Evolutionary conservation across 306 rosid genomes (phyloP).

Genomic region (Acacia acuminata): DNA sequence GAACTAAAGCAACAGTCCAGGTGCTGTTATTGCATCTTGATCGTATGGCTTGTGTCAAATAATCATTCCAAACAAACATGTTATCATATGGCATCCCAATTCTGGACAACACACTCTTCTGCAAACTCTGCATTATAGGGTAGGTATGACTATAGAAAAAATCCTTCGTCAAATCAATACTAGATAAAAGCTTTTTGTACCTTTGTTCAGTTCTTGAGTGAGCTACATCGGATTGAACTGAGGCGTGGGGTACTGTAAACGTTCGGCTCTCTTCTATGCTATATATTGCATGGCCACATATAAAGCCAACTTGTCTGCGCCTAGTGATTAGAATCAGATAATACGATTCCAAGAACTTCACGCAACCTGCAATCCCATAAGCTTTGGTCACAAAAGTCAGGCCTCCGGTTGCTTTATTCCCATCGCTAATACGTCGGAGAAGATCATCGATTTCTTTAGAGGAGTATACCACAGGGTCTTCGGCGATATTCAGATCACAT

Average conservation of each 20-base stretch:
- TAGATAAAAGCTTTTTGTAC: constrained; percentile 88
- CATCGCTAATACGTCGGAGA: constrained; percentile 73
- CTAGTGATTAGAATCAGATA: constrained; percentile 85
- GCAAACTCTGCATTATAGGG: constrained; percentile 96
- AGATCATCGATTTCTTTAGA: constrained; percentile 76
- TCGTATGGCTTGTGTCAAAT: constrained; percentile 81
- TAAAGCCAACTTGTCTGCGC: constrained; percentile 85
- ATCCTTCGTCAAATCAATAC: constrained; percentile 93
- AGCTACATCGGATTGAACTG: constrained; percentile 83
- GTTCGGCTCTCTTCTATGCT: constrained; percentile 81
- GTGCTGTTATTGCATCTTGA: constrained; percentile 84
- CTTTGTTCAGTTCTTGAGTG: constrained; percentile 89
- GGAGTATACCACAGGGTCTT: constrained; percentile 89
- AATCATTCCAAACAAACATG: constrained; percentile 96
- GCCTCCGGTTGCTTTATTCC: constrained; percentile 90
- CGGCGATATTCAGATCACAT: constrained; percentile 75
- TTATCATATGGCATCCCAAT: constrained; percentile 81
- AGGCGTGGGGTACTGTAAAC: constrained; percentile 77
- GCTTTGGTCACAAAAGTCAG: constrained; percentile 68
- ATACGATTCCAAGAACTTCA: constrained; percentile 88
- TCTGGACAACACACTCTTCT: constrained; percentile 64
- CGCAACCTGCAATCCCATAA: constrained; percentile 90
- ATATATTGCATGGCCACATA: constrained; percentile 92
- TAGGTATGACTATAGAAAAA: constrained; percentile 94
- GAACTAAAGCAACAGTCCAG: constrained; percentile 97